A percentile compares a stretch with the other conserved stretches of the same genome.
Conservation (phyloP, 331 rosid genomes). For the Malus hybrid region DNA sequence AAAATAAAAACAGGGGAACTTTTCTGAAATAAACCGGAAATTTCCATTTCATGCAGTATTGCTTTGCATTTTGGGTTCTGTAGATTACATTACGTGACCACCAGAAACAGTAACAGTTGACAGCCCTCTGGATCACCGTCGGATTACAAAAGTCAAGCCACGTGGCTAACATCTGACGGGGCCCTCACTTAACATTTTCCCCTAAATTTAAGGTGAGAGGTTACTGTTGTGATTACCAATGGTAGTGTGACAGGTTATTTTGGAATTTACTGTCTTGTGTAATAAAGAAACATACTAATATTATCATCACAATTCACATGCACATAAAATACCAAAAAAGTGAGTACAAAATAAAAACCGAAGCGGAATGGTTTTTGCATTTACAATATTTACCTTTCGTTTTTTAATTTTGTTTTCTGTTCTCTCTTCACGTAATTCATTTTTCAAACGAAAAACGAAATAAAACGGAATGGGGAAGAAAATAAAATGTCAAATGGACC, state of each 20-base stretch:
- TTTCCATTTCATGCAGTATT: background rate
- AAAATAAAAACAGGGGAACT: background rate
- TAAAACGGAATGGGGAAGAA: background rate
- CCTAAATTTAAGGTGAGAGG: slow-evolving; percentile 35
- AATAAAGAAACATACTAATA: slow-evolving; percentile 21
- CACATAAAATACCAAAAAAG: background rate
- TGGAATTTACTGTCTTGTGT: slow-evolving; percentile 10
- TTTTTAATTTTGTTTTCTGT: too few species aligned
- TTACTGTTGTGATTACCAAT: slow-evolving; percentile 22
- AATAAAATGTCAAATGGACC: slow-evolving; percentile 29
- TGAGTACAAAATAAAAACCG: background rate
- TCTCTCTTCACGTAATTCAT: background rate
- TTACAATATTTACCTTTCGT: too few species aligned
- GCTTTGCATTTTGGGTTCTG: slow-evolving; percentile 2
- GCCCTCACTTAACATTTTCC: slow-evolving; percentile 10
- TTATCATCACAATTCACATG: slow-evolving; percentile 37
- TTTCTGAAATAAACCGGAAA: background rate
- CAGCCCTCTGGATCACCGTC: slow-evolving; percentile 19
- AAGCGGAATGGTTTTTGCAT: background rate
- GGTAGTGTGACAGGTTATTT: slow-evolving; percentile 20
- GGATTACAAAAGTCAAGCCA: background rate
- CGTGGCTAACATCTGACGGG: slow-evolving; percentile 25
- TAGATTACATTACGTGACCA: background rate
- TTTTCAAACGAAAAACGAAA: background rate
- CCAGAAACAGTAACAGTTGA: slow-evolving; percentile 9